These are phyloP conservation scores for Platanthera zijinensis DNA, from an alignment of 106 monocot species.

Conservation along the genomic window DNA sequence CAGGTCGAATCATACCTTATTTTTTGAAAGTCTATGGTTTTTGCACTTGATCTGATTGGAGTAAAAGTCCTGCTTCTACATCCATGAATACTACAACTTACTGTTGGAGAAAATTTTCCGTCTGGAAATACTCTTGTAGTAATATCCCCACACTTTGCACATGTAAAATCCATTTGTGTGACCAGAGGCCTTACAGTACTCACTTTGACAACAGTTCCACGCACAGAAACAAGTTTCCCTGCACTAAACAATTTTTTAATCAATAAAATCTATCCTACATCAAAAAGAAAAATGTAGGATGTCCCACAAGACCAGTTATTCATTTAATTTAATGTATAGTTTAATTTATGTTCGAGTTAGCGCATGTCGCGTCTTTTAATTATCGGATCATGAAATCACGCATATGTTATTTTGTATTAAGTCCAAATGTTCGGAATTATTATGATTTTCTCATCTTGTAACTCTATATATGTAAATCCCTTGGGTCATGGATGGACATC, in stretches of 20 bases:
- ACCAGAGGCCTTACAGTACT: conserved; percentile 86
- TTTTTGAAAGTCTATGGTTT: conserved; percentile 92
- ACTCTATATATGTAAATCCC: too few relatives aligned
- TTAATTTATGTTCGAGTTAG: too few relatives aligned
- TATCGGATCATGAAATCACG: too few relatives aligned
- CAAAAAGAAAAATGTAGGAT: neutral
- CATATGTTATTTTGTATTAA: too few relatives aligned
- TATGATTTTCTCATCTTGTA: too few relatives aligned
- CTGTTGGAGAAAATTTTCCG: conserved; percentile 90
- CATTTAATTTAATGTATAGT: too few relatives aligned
- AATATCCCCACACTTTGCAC: conserved; percentile 57
- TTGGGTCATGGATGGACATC: too few relatives aligned
- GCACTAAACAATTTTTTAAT: conserved; percentile 6
- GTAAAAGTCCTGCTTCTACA: conserved; percentile 80
- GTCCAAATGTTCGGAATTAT: too few relatives aligned
- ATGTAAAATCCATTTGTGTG: conserved; percentile 58
- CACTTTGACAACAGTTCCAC: conserved; percentile 82
- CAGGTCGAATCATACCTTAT: conserved; percentile 47
- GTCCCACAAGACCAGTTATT: too few relatives aligned
- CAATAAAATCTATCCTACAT: neutral
- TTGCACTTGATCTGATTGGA: conserved; percentile 79
- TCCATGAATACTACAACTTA: conserved; percentile 52
- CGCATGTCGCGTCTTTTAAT: too few relatives aligned
- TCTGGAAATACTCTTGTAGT: conserved; percentile 57
- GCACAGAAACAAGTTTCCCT: conserved; percentile 91